Percentiles rank a stretch among this genome's conserved stretches.
Evolutionary conservation across 768 basidiomycete genomes (phyloP).

Genomic region (Zangia roseola): DNA sequence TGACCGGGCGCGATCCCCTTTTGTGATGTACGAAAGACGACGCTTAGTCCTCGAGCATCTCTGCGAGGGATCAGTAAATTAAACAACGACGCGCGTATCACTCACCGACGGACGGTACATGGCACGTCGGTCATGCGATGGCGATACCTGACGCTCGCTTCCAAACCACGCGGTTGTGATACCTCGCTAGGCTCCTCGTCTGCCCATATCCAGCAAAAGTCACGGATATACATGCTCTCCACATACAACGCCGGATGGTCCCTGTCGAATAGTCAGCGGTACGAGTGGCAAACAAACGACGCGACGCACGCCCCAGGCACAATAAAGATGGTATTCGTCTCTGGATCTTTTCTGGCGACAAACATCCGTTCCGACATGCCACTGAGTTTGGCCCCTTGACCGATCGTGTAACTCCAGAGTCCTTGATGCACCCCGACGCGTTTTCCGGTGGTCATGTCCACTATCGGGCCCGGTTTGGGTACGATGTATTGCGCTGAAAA

Average conservation of each 20-base stretch:
- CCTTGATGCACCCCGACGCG: constrained; percentile 65
- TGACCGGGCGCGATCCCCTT: constrained; percentile 79
- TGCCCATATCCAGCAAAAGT: constrained; percentile 80
- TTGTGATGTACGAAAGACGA: constrained; percentile 58
- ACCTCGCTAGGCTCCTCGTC: constrained; percentile 51
- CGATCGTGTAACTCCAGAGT: constrained; percentile 83
- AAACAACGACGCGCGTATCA: neutral
- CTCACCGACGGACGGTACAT: constrained; percentile 54
- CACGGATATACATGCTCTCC: constrained; percentile 35
- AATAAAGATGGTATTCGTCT: constrained; percentile 66
- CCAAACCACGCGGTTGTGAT: constrained; percentile 43
- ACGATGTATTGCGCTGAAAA: constrained; percentile 71
- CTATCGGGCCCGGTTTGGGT: constrained; percentile 66
- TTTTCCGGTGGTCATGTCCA: constrained; percentile 54
- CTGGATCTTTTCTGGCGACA: constrained; percentile 68
- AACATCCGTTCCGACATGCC: constrained; percentile 66
- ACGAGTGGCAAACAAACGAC: neutral
- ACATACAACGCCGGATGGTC: constrained; percentile 59
- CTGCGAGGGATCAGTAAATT: constrained; percentile 14
- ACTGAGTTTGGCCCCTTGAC: constrained; percentile 68
- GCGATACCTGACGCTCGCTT: constrained; percentile 59
- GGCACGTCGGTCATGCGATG: constrained; percentile 59
- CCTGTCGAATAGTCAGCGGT: constrained; percentile 33
- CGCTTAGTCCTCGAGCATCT: constrained; percentile 28
- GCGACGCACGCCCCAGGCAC: constrained; percentile 65